These are phyloP conservation scores for Fusarium xyrophilum DNA, from an alignment of 2,329 filamentous ascomycete species.

Conservation along the genomic window DNA sequence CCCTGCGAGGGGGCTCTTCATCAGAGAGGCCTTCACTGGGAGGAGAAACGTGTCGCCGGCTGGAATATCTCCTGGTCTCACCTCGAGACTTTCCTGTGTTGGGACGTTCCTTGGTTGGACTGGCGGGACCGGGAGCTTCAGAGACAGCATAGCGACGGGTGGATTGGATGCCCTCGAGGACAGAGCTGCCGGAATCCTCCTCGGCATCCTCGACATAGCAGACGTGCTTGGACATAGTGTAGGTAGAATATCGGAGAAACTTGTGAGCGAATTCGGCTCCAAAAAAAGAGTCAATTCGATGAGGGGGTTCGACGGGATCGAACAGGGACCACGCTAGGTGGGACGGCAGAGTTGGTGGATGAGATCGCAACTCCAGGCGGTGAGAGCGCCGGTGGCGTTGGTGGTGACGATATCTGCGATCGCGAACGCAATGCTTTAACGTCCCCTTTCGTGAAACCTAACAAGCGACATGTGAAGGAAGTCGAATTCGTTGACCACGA, in stretches of 20 bases:
- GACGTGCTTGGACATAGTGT: conserved; percentile 54
- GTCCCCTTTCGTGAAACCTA: conserved; percentile 33
- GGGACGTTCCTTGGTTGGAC: conserved; percentile 57
- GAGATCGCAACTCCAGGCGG: conserved; percentile 33
- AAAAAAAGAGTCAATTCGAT: conserved; percentile 31
- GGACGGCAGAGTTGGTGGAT: conserved; percentile 36
- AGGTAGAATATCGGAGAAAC: conserved; percentile 23
- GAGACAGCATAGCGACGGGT: conserved; percentile 57
- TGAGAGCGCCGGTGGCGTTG: conserved; percentile 28
- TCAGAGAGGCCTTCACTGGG: conserved; percentile 47
- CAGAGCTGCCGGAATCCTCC: conserved; percentile 56
- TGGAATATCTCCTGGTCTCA: conserved; percentile 44
- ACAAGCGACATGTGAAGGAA: conserved; percentile 36
- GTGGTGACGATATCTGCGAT: conserved; percentile 21
- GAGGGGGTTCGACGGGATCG: conserved; percentile 36
- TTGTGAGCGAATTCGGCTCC: conserved; percentile 34
- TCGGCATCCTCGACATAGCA: conserved; percentile 61
- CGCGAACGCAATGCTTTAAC: conserved; percentile 37
- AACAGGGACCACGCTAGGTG: conserved; percentile 43
- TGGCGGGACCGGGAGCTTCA: conserved; percentile 50
- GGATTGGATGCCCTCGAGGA: conserved; percentile 50
- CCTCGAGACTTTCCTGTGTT: conserved; percentile 60
- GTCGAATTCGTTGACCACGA: conserved; percentile 12
- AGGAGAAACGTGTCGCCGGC: conserved; percentile 49
- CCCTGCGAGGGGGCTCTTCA: conserved; percentile 53